Conservation (phyloP, 1,284 basidiomycete species). For the Marasmius oreades region DNA sequence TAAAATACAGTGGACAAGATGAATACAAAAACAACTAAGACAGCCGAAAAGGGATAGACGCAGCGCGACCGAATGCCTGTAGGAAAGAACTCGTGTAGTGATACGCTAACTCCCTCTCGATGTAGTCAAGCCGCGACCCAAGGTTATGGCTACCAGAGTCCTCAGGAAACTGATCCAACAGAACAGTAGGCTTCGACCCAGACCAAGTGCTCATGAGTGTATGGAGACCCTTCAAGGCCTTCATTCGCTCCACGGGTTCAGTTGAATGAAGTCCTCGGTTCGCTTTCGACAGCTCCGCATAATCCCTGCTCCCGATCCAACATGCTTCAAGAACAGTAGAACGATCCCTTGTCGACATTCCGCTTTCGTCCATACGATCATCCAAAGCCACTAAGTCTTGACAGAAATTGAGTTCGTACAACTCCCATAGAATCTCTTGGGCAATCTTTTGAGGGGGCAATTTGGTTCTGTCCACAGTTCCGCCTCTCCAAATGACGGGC, state of each 20-base stretch:
- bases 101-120: background rate
- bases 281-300: no score
- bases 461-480: background rate
- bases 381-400: background rate
- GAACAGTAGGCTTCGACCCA: background rate
- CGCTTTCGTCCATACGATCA: background rate
- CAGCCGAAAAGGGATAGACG: conserved; percentile 3
- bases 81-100: conserved; percentile 3
- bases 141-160: conserved; percentile 1
- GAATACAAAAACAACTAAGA: no score
- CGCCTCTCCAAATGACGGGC: no score
- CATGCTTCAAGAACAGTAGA: no score
- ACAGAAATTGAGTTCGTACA: background rate
- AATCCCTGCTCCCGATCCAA: no score
- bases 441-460: no score
- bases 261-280: background rate
- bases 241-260: background rate
- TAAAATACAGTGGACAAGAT: no score
- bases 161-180: conserved; percentile 1
- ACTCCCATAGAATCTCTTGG: background rate
- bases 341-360: no score
- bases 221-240: background rate
- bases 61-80: background rate
- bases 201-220: conserved; percentile 3
- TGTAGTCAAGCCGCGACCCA: background rate